Base-by-base conservation (phyloP, 495 filamentous ascomycete genomes). In the Podospora appendiculata region DNA sequence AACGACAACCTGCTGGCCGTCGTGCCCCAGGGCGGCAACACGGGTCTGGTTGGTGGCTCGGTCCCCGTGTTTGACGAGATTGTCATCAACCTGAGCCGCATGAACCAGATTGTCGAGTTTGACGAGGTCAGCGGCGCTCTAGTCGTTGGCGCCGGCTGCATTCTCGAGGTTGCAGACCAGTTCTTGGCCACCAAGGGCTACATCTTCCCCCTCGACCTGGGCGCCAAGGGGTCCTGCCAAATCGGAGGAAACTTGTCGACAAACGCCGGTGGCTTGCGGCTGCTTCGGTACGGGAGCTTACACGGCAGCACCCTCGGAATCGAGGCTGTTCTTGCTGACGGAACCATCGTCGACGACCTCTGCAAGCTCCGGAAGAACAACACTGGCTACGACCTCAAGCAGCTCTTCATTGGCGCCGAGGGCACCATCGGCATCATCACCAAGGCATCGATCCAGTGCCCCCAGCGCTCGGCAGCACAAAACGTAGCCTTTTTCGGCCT, bases 61-160 rank as follows among this genome's bases (percentile, higher is more conserved):
- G 87, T 98, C 43, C 94, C 93, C 3, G 88, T 98, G 32, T 96
- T 95, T 67, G 93, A 98, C 65, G 93, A 98, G 75, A 95, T 98
- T 59, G 87, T 98, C 56, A 79, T 98, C 77, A 93, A 82, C 67
- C 84, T 89, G 56, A 79, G 81, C 55, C 83, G 87, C 41, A 90
- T 97, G 86, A 95, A 90, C 76, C 72, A 83, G 60, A 94, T 98
- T 51, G 80, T 85, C 60, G 88, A 84, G 4, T 98, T 98, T 62
- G 91, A 98, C 68, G 80, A 90, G 50, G 88, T 92, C 19, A 91
- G 88, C n/a, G 93, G 93, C 47, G 83, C 89, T 9, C 74, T 98
- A 18, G 90, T 96, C 36, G 88, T 77, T 1, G 93, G 96, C 63
- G 87, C 94, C 3, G 93, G 93, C 51, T 86, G 88, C 40, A 90